Percentiles rank a stretch among this genome's conserved stretches.
phyloP scores from a whole-genome alignment of 1,284 basidiomycete species.

The Earliella scabrosa region DNA sequence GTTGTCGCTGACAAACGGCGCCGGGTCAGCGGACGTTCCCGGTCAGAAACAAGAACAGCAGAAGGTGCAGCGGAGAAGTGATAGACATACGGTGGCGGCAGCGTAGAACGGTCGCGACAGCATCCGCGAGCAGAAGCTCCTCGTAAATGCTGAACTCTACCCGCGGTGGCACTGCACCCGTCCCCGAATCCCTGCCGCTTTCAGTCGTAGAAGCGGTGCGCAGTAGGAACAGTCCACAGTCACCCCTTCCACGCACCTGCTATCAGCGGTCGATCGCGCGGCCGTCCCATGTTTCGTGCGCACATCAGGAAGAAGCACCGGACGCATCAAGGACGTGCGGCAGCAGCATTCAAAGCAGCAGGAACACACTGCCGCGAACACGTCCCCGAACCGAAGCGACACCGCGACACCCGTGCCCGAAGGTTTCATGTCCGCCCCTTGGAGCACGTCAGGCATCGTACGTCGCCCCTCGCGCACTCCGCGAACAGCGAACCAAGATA shows the following conservation, averaged over 20 bases:
- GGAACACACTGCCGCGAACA: neutral
- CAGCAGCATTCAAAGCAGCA: neutral
- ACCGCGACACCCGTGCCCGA: neutral
- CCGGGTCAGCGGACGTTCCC: constrained; percentile 13
- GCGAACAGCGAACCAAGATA: neutral
- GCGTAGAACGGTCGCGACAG: no score
- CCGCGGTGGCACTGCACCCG: neutral
- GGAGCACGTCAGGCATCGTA: no score
- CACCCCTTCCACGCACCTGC: neutral
- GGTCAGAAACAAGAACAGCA: neutral
- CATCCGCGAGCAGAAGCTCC: no score
- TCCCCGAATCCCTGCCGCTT: neutral
- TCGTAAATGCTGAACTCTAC: neutral
- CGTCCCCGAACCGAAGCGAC: neutral
- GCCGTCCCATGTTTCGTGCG: no score
- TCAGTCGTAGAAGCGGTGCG: neutral
- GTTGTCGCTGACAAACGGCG: constrained; percentile 46
- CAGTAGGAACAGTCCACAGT: neutral
- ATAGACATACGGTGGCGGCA: constrained; percentile 6
- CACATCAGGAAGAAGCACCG: neutral
- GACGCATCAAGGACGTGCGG: neutral
- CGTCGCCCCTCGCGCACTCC: no score
- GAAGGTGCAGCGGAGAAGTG: constrained; percentile 6
- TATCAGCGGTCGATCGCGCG: no score
- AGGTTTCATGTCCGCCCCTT: neutral